These are phyloP conservation scores for Lagenaria siceraria DNA, from an alignment of 306 rosid species.

Conservation along the genomic window DNA sequence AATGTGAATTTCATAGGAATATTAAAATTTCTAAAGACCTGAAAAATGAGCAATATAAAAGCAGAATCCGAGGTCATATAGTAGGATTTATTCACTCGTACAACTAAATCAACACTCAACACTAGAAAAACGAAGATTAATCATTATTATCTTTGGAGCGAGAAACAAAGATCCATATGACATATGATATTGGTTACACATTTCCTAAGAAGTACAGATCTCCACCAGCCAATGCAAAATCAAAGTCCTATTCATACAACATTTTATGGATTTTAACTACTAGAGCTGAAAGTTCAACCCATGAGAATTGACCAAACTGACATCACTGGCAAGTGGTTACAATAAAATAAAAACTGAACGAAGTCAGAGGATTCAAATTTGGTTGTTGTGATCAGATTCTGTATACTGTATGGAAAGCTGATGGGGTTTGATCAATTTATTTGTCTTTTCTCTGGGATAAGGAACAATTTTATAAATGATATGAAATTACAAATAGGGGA, in stretches of 20 bases:
- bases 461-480: not conserved
- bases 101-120: not conserved
- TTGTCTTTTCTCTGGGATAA: not conserved
- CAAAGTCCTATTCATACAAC: not conserved
- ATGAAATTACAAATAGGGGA: not conserved
- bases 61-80: not conserved
- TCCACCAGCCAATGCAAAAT: not conserved
- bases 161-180: not conserved
- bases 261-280: not conserved
- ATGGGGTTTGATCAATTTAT: not conserved
- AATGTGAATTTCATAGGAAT: not conserved
- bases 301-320: not conserved
- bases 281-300: not conserved
- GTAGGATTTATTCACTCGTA: not conserved
- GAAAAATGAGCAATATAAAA: not conserved
- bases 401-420: not conserved
- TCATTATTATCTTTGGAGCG: not conserved
- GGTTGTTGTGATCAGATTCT: not conserved
- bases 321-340: not conserved
- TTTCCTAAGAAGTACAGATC: not conserved
- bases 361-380: not conserved
- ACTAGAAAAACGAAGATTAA: not conserved
- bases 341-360: not conserved
- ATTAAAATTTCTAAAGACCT: not conserved
- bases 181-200: not conserved